Conservation (phyloP, 176 grass and related monocot species). For the Alloteropsis semialata region DNA sequence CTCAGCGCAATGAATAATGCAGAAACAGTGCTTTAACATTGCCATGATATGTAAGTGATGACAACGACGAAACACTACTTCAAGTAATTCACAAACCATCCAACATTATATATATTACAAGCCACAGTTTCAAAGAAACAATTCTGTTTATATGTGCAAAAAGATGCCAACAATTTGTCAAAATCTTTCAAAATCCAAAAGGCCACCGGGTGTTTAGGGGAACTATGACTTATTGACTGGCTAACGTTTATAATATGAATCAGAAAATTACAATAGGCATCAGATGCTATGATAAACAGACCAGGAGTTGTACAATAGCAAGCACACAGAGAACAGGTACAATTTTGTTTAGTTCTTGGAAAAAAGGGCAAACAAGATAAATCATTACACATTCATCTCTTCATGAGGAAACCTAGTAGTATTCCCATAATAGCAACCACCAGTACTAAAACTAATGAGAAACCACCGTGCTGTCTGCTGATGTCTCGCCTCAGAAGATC, state of each 20-base stretch:
- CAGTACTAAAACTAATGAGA: slow-evolving; percentile 56
- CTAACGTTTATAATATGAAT: slow-evolving; percentile 27
- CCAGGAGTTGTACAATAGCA: slow-evolving; percentile 34
- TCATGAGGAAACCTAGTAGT: slow-evolving; percentile 69
- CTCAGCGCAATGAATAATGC: background rate
- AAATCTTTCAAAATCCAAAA: background rate
- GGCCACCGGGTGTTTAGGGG: background rate
- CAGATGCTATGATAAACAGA: slow-evolving; percentile 26
- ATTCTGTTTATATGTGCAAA: slow-evolving; percentile 17
- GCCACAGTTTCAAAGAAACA: background rate
- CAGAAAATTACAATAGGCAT: slow-evolving; percentile 38
- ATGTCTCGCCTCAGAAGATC: slow-evolving; percentile 63
- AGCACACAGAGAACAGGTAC: slow-evolving; percentile 7
- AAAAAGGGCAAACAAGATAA: slow-evolving; percentile 16
- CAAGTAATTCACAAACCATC: background rate
- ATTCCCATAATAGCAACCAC: slow-evolving; percentile 72
- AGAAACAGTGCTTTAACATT: background rate
- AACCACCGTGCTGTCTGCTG: slow-evolving; percentile 51
- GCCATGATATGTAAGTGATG: background rate
- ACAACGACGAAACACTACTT: background rate
- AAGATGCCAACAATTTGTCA: slow-evolving; percentile 10
- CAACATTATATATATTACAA: background rate
- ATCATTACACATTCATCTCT: slow-evolving; percentile 48
- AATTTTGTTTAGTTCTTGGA: slow-evolving; percentile 7
- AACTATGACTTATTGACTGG: slow-evolving; percentile 12